These are phyloP conservation scores for Chaetomium fimeti DNA, from an alignment of 495 filamentous ascomycete genomes.

Conservation along the genomic window DNA sequence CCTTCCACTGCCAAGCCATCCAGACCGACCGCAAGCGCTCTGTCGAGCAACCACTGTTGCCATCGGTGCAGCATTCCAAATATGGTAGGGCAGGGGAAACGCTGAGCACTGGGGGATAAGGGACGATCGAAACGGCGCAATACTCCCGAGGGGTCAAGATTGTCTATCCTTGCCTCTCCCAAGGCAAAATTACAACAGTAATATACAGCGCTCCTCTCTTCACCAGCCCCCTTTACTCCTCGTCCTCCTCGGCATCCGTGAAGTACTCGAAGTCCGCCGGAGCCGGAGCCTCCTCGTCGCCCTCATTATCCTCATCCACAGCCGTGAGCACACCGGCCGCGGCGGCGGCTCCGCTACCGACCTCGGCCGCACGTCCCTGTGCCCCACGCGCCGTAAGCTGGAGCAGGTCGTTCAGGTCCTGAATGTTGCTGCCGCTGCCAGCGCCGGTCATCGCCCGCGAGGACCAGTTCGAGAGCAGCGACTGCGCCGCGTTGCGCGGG, in stretches of 20 bases:
- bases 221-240: slow-evolving; percentile 21
- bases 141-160: neutral
- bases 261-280: slow-evolving; percentile 86
- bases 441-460: slow-evolving; percentile 6
- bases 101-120: too few species aligned
- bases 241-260: slow-evolving; percentile 66
- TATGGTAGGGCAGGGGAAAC: too few species aligned
- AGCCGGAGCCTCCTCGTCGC: slow-evolving; percentile 73
- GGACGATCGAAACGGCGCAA: neutral
- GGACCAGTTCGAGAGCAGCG: slow-evolving; percentile 20
- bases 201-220: slow-evolving; percentile 9
- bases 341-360: slow-evolving; percentile 59
- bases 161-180: slow-evolving; percentile 2
- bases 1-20: slow-evolving; percentile 5
- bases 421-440: slow-evolving; percentile 17
- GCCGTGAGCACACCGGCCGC: slow-evolving; percentile 79
- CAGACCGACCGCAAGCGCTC: too few species aligned
- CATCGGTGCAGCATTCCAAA: too few species aligned
- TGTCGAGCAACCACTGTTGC: too few species aligned
- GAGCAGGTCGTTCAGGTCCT: slow-evolving; percentile 42
- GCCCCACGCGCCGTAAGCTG: slow-evolving; percentile 22
- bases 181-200: slow-evolving; percentile 19
- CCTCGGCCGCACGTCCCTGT: slow-evolving; percentile 23
- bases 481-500: slow-evolving; percentile 23
- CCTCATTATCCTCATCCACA: slow-evolving; percentile 82